Evolutionary conservation across 345 rosid species (phyloP).

Genomic region (Linum lewisii): DNA sequence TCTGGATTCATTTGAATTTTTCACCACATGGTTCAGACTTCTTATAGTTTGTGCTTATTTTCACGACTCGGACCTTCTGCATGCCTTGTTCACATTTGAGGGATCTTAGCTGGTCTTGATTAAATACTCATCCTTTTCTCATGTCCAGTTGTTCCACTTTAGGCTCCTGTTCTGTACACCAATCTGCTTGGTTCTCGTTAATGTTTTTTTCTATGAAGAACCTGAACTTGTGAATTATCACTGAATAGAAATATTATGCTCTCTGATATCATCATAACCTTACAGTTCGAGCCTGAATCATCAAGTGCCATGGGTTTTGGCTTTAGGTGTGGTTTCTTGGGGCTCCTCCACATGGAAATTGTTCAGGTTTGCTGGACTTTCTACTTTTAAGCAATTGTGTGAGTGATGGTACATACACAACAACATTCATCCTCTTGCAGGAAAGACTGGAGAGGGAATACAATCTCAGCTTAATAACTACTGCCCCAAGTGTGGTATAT

Average conservation of each 20-base stretch:
- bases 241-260: conserved; percentile 3
- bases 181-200: not conserved
- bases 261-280: conserved; percentile 15
- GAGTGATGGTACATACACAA: conserved; percentile 4
- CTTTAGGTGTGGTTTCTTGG: conserved; percentile 95
- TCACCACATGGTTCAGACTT: not conserved
- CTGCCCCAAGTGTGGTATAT: conserved; percentile 99
- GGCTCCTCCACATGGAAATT: conserved; percentile 99
- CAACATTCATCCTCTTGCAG: conserved; percentile 31
- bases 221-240: conserved; percentile 4
- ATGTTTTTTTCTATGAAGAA: not conserved
- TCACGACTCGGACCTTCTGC: not conserved
- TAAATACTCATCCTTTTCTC: not conserved
- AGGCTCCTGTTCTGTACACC: not conserved
- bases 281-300: conserved; percentile 95
- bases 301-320: conserved; percentile 99
- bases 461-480: conserved; percentile 87
- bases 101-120: not conserved
- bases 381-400: conserved; percentile 8
- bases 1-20: not conserved
- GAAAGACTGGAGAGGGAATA: conserved; percentile 99
- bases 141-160: not conserved
- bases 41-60: not conserved
- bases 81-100: not conserved
- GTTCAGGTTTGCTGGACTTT: conserved; percentile 61